Percentiles rank a stretch among this genome's conserved stretches.
Conservation (phyloP, 768 basidiomycete genomes). For the Chalciporus sphaerocephalus region DNA sequence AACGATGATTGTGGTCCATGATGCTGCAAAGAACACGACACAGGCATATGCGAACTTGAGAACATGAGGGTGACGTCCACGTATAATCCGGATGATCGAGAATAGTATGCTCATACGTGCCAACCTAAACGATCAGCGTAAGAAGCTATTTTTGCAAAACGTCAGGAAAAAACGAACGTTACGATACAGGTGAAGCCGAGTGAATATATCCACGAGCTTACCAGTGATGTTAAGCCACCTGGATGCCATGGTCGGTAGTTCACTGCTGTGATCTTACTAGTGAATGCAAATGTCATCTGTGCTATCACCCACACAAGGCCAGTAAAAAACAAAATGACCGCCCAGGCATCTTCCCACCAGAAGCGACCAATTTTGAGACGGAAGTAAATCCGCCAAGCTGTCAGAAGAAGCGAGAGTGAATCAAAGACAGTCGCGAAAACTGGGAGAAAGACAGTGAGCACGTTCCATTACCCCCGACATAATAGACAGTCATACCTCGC, state of each 20-base stretch:
- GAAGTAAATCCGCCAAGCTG: not conserved
- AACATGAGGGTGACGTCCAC: not conserved
- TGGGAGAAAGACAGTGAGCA: not conserved
- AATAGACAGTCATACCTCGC: too few species aligned
- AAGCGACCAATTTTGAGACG: slow-evolving; percentile 1
- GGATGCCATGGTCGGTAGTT: too few species aligned
- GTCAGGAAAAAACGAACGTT: not conserved
- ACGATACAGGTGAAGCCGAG: not conserved
- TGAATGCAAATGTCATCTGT: not conserved
- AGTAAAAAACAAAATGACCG: not conserved
- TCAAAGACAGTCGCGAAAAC: not conserved
- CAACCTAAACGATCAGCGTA: not conserved
- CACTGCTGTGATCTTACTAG: too few species aligned
- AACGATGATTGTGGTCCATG: not conserved
- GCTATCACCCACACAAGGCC: not conserved
- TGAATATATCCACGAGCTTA: slow-evolving; percentile 3
- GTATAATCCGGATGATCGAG: slow-evolving; percentile 15
- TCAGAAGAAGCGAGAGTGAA: not conserved
- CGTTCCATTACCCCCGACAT: too few species aligned
- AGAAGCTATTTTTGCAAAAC: not conserved
- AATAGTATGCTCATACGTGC: slow-evolving; percentile 15
- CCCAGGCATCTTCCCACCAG: slow-evolving; percentile 11
- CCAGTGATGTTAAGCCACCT: too few species aligned
- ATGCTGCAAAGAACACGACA: not conserved
- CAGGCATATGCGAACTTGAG: not conserved